Base-by-base conservation (phyloP, 2,329 filamentous ascomycete genomes). In the Aureobasidium pullulans region DNA sequence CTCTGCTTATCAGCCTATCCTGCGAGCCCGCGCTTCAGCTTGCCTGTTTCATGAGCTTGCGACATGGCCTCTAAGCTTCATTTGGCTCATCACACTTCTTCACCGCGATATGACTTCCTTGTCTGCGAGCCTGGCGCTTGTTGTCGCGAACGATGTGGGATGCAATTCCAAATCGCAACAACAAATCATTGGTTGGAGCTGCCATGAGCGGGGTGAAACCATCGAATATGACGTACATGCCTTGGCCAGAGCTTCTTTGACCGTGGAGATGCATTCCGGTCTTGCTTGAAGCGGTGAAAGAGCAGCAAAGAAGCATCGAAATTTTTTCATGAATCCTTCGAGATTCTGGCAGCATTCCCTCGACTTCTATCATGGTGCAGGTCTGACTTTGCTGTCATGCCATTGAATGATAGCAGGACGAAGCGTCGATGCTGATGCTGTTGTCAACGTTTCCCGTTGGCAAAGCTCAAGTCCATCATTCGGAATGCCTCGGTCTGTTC, bases 171-270 rank as follows among this genome's bases (percentile, higher is more conserved):
- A 53, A 53, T 53, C 49, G 40, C 4, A 31, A 31, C 11, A 42
- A 6, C n/a, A 40, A 10, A 36, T 31, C 49, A 53, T 53, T 39
- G 36, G 36, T 40, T 34, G 23, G 36, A 42, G 36, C 15, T 53
- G 49, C 40, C 48, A 16, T 53, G 36, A 37, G 49, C 49, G 49
- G 49, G 49, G 49, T 40, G 48, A 29, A 4, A 10, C 11, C 19
- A 32, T 9, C 16, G 31, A 37, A 4, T 2, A 13, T 53, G 49
- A 53, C 49, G 49, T 42, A 40, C 6, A 13, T 4, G 13, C 11
- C 37, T 42, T 53, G 49, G 49, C 36, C 49, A 53, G 34, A 53
- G 49, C 49, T 53, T n/a, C 49, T 49, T 28, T n/a, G 6, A 28
- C n/a, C 32, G 16, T 49, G 47, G 47, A 37, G 32, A 13, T 16